These are phyloP conservation scores for Cubamyces lactineus DNA, from an alignment of 768 basidiomycete genomes.

Conservation along the genomic window DNA sequence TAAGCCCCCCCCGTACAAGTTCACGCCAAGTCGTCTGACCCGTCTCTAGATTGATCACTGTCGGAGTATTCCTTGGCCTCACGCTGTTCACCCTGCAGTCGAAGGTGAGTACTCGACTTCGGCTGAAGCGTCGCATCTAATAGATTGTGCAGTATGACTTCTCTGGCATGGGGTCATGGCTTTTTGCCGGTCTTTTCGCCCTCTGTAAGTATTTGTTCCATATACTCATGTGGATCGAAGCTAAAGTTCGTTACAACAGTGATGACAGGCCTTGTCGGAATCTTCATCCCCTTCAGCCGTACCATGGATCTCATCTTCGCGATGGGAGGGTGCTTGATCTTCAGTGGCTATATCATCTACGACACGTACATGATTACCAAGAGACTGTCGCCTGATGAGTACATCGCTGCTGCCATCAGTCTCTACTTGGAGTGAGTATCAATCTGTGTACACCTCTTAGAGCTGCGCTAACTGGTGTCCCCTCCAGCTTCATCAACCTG, in stretches of 20 bases:
- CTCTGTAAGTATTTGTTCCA: conserved; percentile 51
- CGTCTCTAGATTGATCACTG: conserved; percentile 70
- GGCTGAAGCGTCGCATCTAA: neutral
- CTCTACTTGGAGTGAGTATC: conserved; percentile 89
- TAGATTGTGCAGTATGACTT: conserved; percentile 77
- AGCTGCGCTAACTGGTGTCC: conserved; percentile 22
- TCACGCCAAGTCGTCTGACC: neutral
- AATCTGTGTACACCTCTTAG: neutral
- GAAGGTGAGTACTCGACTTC: conserved; percentile 54
- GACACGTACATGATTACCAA: conserved; percentile 92
- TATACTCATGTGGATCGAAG: neutral
- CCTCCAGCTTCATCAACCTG: conserved; percentile 78
- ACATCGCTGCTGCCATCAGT: conserved; percentile 85
- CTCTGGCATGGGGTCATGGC: conserved; percentile 87
- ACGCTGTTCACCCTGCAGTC: conserved; percentile 95
- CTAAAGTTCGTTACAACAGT: conserved; percentile 42
- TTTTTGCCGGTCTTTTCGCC: conserved; percentile 84
- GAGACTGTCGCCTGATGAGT: conserved; percentile 90
- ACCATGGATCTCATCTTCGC: conserved; percentile 85
- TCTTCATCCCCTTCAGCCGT: conserved; percentile 85
- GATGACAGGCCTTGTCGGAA: conserved; percentile 78
- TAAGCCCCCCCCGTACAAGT: conserved; percentile 39
- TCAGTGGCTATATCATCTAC: conserved; percentile 89
- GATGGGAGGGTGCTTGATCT: conserved; percentile 76
- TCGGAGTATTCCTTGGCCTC: conserved; percentile 91